A percentile compares a stretch with the other conserved stretches of the same genome.
These are phyloP conservation scores for Pyricularia grisea DNA, from an alignment of 2,329 filamentous ascomycete species.

Conservation along the genomic window DNA sequence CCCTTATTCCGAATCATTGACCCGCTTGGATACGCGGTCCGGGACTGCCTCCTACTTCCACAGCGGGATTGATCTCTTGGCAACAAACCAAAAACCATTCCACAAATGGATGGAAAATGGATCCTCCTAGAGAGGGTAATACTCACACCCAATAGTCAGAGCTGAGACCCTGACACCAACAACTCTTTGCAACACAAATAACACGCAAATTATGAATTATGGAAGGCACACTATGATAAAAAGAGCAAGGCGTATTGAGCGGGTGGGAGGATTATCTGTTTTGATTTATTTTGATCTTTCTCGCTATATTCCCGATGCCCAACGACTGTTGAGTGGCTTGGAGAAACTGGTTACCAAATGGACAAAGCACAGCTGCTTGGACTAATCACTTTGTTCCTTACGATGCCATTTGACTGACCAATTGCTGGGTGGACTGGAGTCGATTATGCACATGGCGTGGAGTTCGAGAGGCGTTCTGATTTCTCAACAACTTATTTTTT, in stretches of 20 bases:
- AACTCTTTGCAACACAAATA: neutral
- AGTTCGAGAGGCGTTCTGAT: slow-evolving; percentile 1
- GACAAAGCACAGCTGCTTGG: neutral
- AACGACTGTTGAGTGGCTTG: neutral
- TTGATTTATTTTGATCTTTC: neutral
- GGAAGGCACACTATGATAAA: slow-evolving; percentile 4
- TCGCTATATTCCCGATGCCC: neutral
- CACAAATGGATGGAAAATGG: neutral
- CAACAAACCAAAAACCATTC: neutral
- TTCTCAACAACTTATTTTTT: neutral
- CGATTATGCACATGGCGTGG: neutral
- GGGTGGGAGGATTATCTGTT: slow-evolving; percentile 1
- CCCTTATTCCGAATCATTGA: neutral
- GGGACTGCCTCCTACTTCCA: neutral
- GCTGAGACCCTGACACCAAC: neutral
- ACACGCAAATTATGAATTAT: slow-evolving; percentile 1
- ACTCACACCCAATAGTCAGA: neutral
- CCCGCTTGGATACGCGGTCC: neutral
- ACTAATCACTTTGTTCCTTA: neutral
- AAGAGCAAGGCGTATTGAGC: slow-evolving; percentile 1
- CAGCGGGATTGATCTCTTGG: neutral
- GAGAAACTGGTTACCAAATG: neutral
- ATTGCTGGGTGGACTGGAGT: neutral
- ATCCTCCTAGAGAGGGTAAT: neutral
- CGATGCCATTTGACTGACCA: neutral